Percentiles rank a stretch among this genome's conserved stretches.
Evolutionary conservation across 2,329 filamentous ascomycete species (phyloP).

Genomic region (Aureobasidium leucospermi): DNA sequence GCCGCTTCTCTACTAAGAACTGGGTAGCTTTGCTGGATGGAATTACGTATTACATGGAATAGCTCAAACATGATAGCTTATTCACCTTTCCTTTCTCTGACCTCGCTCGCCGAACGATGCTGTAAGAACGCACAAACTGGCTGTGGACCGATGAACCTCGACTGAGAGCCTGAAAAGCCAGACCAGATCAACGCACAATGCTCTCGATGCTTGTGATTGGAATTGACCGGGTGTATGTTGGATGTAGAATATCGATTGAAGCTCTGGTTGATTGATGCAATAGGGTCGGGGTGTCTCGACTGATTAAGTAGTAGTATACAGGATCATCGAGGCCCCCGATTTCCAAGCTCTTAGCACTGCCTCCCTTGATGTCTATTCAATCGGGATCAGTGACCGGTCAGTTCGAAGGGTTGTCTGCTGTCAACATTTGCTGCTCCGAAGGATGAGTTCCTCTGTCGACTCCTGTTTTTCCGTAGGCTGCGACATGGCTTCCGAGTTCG

Average conservation of each 20-base stretch:
- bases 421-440: not conserved
- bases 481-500: not conserved
- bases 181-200: no score
- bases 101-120: no score
- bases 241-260: not conserved
- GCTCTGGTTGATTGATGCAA: not conserved
- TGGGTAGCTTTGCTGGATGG: no score
- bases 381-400: not conserved
- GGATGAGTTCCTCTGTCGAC: not conserved
- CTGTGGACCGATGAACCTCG: no score
- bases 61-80: no score
- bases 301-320: not conserved
- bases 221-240: not conserved
- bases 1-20: no score
- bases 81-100: no score
- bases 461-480: not conserved
- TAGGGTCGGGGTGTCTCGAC: not conserved
- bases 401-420: not conserved
- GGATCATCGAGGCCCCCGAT: no score
- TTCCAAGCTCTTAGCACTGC: no score
- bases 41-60: no score
- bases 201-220: not conserved
- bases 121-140: no score
- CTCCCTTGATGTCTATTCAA: not conserved
- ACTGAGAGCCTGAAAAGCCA: no score